Percentiles rank a stretch among this genome's conserved stretches.
Conservation (phyloP, 495 filamentous ascomycete species). For the Penicillium desertorum region DNA sequence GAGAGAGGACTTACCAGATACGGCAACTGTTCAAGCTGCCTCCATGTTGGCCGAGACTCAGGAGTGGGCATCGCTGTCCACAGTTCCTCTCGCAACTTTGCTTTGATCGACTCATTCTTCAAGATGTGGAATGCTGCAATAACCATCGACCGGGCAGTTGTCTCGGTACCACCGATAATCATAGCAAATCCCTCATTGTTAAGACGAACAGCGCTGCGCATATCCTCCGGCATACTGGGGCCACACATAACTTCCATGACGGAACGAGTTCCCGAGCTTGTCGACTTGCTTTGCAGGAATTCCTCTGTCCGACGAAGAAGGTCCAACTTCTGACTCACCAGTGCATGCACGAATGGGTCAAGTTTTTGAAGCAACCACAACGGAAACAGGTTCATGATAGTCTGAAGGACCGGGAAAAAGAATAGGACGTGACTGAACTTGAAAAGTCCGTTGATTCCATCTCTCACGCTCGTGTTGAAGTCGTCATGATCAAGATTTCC, state of each 20-base stretch:
- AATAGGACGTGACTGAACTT: constrained; percentile 15
- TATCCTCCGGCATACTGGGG: constrained; percentile 20
- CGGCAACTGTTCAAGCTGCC: constrained; percentile 50
- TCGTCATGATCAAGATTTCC: constrained; percentile 27
- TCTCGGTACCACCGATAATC: constrained; percentile 45
- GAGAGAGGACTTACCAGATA: constrained; percentile 38
- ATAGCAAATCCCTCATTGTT: constrained; percentile 42
- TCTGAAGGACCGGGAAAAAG: constrained; percentile 25
- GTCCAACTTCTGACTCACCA: constrained; percentile 17
- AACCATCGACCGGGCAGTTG: constrained; percentile 30
- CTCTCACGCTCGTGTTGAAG: constrained; percentile 25
- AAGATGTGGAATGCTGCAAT: constrained; percentile 22
- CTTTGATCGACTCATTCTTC: constrained; percentile 5
- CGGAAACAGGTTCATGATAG: constrained; percentile 17
- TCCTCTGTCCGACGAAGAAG: constrained; percentile 6
- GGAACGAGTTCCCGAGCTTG: not conserved
- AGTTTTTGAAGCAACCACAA: constrained; percentile 8
- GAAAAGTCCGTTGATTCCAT: constrained; percentile 26
- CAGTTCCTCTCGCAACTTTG: constrained; percentile 36
- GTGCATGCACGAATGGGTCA: constrained; percentile 15
- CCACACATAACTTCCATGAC: constrained; percentile 13
- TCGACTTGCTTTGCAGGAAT: constrained; percentile 8
- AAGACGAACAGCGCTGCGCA: constrained; percentile 27
- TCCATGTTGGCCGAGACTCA: constrained; percentile 29
- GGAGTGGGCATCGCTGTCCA: constrained; percentile 33